Evolutionary conservation across 1,284 basidiomycete species (phyloP).

Genomic region (Caloboletus inedulis): DNA sequence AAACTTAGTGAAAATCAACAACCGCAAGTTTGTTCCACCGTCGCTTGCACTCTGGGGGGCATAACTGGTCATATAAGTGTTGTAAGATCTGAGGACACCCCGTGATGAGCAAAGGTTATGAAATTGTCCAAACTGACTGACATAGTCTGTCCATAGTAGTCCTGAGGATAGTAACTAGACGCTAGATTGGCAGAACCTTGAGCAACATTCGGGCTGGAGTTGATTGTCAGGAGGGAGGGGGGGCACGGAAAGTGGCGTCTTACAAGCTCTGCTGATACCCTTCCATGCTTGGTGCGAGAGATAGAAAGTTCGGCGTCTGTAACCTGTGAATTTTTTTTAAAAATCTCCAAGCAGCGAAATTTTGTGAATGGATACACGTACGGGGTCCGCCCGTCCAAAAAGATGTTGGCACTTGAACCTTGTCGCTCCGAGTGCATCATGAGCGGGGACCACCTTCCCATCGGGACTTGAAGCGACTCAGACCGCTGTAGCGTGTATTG

Average conservation of each 20-base stretch:
- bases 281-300: not conserved
- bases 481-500: constrained; percentile 11
- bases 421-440: constrained; percentile 6
- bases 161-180: constrained; percentile 5
- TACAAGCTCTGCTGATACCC: constrained; percentile 17
- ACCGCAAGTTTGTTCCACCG: constrained; percentile 15
- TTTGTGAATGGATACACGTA: constrained; percentile 11
- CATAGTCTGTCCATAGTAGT: constrained; percentile 10
- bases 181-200: constrained; percentile 2
- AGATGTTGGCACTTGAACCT: not conserved
- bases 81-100: constrained; percentile 2
- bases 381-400: constrained; percentile 6
- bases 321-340: constrained; percentile 8
- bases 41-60: not conserved
- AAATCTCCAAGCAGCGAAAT: not conserved
- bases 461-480: not conserved
- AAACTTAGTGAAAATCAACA: constrained; percentile 12
- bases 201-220: constrained; percentile 9
- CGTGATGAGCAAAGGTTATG: constrained; percentile 8
- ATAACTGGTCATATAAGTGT: constrained; percentile 11
- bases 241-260: constrained; percentile 1
- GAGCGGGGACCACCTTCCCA: constrained; percentile 1
- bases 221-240: not conserved
- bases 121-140: constrained; percentile 9
- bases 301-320: not conserved